A percentile compares a stretch with the other conserved stretches of the same genome.
phyloP scores from a whole-genome alignment of 495 filamentous ascomycete genomes.

The Penicillium samsonianum region DNA sequence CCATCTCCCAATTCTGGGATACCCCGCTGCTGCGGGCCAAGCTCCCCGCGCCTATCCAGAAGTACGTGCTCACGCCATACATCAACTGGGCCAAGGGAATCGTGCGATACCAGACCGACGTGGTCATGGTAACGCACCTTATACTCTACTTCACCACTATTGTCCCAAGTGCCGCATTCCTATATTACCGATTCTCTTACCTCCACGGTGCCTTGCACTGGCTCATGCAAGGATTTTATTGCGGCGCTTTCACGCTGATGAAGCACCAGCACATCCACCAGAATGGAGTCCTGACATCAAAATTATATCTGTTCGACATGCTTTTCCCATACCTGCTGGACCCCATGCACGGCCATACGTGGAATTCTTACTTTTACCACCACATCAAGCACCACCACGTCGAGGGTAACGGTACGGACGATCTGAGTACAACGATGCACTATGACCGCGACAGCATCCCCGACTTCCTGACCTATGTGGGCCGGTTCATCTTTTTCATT shows the following conservation, averaged over 20 bases:
- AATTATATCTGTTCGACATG: conserved; percentile 54
- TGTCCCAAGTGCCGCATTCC: conserved; percentile 62
- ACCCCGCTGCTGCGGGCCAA: conserved; percentile 36
- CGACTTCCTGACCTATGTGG: conserved; percentile 67
- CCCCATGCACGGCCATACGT: conserved; percentile 78
- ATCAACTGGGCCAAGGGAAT: conserved; percentile 52
- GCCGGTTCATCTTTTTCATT: conserved; percentile 68
- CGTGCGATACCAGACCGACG: conserved; percentile 63
- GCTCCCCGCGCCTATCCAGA: conserved; percentile 40
- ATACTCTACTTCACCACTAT: conserved; percentile 68
- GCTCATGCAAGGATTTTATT: conserved; percentile 61
- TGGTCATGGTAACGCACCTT: conserved; percentile 77
- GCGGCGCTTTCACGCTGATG: conserved; percentile 75
- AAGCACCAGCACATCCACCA: conserved; percentile 83
- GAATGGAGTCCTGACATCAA: conserved; percentile 61
- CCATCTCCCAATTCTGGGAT: conserved; percentile 56
- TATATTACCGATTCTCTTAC: conserved; percentile 66
- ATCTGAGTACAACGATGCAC: conserved; percentile 72
- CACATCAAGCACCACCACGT: conserved; percentile 86
- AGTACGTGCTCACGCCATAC: conserved; percentile 58
- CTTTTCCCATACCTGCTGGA: conserved; percentile 72
- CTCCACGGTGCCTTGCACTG: conserved; percentile 64
- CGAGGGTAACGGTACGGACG: conserved; percentile 75
- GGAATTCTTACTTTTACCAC: conserved; percentile 82
- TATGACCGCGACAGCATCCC: conserved; percentile 69